phyloP scores from a whole-genome alignment of 257 asterid species.

The Solanum appendiculatum region DNA sequence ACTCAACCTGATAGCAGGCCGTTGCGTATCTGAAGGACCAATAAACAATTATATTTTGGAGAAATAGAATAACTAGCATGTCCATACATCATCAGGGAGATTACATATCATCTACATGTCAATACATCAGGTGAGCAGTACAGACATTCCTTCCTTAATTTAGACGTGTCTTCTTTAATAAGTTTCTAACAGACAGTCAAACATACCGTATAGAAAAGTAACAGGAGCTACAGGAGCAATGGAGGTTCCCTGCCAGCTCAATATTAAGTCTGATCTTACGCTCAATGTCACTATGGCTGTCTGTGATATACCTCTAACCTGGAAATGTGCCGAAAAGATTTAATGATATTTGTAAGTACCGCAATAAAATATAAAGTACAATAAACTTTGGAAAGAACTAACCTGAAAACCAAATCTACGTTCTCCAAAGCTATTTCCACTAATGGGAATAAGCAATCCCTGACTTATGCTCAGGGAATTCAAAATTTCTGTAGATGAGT shows the following conservation, averaged over 20 bases:
- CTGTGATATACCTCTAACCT: constrained; percentile 53
- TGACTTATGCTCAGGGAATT: constrained; percentile 45
- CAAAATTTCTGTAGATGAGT: constrained; percentile 71
- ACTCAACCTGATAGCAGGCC: constrained; percentile 74
- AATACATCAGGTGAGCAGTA: neutral
- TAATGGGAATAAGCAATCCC: constrained; percentile 59
- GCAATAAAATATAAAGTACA: neutral
- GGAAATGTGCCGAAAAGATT: neutral
- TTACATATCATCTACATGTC: neutral
- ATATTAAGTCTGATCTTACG: constrained; percentile 41
- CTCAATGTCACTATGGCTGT: constrained; percentile 61
- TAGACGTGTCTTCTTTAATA: neutral
- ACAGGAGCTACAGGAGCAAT: constrained; percentile 71
- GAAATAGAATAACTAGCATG: neutral
- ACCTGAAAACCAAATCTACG: constrained; percentile 97
- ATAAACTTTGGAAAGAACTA: neutral
- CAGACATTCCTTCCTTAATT: neutral
- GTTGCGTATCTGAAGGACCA: constrained; percentile 47
- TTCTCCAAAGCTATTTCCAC: constrained; percentile 48
- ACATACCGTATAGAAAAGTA: constrained; percentile 81
- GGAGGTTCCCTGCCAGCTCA: constrained; percentile 70
- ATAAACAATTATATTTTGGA: constrained; percentile 1
- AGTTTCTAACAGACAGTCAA: neutral
- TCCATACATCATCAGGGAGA: neutral
- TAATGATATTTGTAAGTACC: neutral